Conservation (phyloP, 176 grass and related monocot genomes). For the Carex pumila region DNA sequence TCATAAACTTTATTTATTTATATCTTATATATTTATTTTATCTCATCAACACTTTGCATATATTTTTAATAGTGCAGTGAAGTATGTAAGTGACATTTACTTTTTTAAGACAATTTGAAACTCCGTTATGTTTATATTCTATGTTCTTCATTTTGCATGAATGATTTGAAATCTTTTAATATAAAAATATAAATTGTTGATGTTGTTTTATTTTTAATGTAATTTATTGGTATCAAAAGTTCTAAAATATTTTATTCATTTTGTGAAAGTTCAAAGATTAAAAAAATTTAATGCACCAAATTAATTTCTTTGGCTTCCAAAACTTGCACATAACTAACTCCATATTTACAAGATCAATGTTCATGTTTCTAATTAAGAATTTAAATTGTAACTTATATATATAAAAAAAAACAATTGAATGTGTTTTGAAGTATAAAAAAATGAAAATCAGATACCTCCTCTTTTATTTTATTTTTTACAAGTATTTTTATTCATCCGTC, state of each 20-base stretch:
- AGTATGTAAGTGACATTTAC: neutral
- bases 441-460: neutral
- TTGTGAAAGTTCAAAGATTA: too few relatives aligned
- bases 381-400: neutral
- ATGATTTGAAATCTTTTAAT: neutral
- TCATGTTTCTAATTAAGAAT: neutral
- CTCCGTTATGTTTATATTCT: neutral
- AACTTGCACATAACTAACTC: neutral
- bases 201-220: too few relatives aligned
- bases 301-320: neutral
- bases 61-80: neutral
- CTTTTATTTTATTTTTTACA: neutral
- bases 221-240: too few relatives aligned
- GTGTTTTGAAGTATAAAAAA: neutral
- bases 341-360: neutral
- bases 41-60: too few relatives aligned
- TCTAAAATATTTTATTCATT: too few relatives aligned
- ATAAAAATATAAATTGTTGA: too few relatives aligned
- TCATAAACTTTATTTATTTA: too few relatives aligned
- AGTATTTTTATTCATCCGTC: neutral
- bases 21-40: too few relatives aligned
- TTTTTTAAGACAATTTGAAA: neutral
- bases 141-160: neutral
- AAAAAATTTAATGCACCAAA: neutral
- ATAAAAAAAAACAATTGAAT: too few relatives aligned